Base-by-base conservation (phyloP, 2,329 filamentous ascomycete species). In the Sporothrix mexicana region DNA sequence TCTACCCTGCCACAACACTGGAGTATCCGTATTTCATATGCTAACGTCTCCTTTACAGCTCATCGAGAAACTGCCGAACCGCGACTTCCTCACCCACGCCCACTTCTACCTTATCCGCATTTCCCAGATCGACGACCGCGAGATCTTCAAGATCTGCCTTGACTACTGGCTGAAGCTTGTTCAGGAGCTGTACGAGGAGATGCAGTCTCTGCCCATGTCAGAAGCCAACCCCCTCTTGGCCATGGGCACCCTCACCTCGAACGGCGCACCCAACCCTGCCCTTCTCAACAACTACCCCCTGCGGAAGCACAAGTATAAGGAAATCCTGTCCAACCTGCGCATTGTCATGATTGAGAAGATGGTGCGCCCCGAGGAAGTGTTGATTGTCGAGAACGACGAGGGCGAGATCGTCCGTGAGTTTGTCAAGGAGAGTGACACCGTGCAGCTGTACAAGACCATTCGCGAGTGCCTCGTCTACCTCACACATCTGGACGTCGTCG, bases 261-360 rank as follows among this genome's bases (percentile, higher is more conserved):
- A 92, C 71, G 95, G 95, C 61, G 95, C 94, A 1, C 92, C 94
- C 68, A 94, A 97, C 80, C 94, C 95, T 1, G 89, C 86, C 70
- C 85, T 95, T n/a, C 86, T 98, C 75, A 91, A 91, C 78, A 97
- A 94, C 82, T 97, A 97, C 79, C 94, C 95, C 13, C 88, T 99
- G 61, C 91, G 97, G 74, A 99, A 99, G 85, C 95, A 99, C 87
- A 98, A 98, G 84, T 99, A 98, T 83, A 91, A 92, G 76, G 94
- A 98, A 80, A 92, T 99, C 23, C 85, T 99, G 68, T 95, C 95
- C 10, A 98, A 97, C 81, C 87, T 99, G 73, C 92, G 96, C 77
- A 92, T 95, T 30, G 96, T 99, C 76, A 99, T 99, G 96, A 98
- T 99, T 75, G 96, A 99, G 85, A 98, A 98, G 87, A 99, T 99